phyloP scores from a whole-genome alignment of 768 basidiomycete species.

The Lyophyllum decastes region DNA sequence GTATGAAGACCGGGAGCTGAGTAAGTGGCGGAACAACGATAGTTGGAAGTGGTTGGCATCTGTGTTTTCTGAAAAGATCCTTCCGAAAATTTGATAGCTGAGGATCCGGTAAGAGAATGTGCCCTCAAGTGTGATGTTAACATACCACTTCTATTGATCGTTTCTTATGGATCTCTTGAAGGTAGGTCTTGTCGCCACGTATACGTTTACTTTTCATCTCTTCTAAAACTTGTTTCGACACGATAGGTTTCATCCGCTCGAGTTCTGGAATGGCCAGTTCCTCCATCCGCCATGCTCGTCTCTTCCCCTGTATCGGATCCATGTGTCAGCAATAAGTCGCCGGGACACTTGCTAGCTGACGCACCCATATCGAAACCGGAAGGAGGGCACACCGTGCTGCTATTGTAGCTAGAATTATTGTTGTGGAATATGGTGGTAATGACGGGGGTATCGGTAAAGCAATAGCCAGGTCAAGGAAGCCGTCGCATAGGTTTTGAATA shows the following conservation, averaged over 20 bases:
- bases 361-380: slow-evolving; percentile 79
- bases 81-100: slow-evolving; percentile 58
- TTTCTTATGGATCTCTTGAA: slow-evolving; percentile 48
- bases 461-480: slow-evolving; percentile 74
- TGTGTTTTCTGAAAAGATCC: slow-evolving; percentile 60
- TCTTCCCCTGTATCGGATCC: slow-evolving; percentile 50
- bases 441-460: slow-evolving; percentile 73
- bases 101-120: not conserved
- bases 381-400: slow-evolving; percentile 61
- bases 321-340: not conserved
- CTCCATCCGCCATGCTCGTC: slow-evolving; percentile 59
- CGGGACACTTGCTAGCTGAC: slow-evolving; percentile 18
- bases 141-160: slow-evolving; percentile 51
- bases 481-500: slow-evolving; percentile 52
- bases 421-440: slow-evolving; percentile 70
- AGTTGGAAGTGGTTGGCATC: slow-evolving; percentile 57
- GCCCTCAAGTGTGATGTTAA: slow-evolving; percentile 3
- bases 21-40: slow-evolving; percentile 61
- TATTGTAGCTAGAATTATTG: slow-evolving; percentile 72
- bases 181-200: slow-evolving; percentile 52
- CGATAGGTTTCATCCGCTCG: slow-evolving; percentile 45
- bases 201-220: slow-evolving; percentile 59
- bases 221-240: slow-evolving; percentile 42
- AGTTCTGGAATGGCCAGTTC: slow-evolving; percentile 62
- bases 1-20: slow-evolving; percentile 74